Evolutionary conservation across 331 rosid genomes (phyloP), one percentile per base, ranked within the genome.

Genomic region (Pyrus hybrid): DNA sequence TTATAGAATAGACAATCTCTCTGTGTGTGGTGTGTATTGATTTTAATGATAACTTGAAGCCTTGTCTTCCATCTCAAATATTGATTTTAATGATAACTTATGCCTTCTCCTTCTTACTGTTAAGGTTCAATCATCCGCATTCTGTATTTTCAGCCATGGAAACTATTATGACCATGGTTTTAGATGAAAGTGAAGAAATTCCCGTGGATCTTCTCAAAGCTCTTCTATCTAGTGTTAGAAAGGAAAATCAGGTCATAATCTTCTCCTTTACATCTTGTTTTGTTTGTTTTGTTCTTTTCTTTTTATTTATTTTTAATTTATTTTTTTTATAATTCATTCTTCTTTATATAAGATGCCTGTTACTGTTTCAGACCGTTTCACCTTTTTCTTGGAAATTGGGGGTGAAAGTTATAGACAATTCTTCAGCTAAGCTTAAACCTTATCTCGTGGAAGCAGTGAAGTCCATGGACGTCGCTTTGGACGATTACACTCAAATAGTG

Each of bases 151-250:
- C 77, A 63, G 79, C 87, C 57, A 88, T 93, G 91, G 89, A 89
- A 84, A 26, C 68, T 35, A 85, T 93, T 84, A 88, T 93, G 97
- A 88, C 83, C 13, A 30, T 76, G 81, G 82, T 86, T 67, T 54
- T 93, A 37, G 66, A 88, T 4, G 97, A 91, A 77, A 87, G 91
- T 62, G 98, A 93, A 66, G 90, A 86, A 32, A 77, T 91, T 79
- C 86, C 98, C 21, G 13, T 72, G 5, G 88, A 85, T 81, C 87
- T 89, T 79, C 89, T 93, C 11, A 67, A 75, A 45, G 81, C 91
- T 41, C 80, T 93, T 26, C 75, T 93, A 78, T 82, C 83, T 56
- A 84, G 94, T 53, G 78, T 87, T 20, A 70, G 66, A 71, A 93
- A 84, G 82, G 93, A 87, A 84, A 87, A 84, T 68, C 81, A 82